These are phyloP conservation scores for Coemansia sp. DNA, from an alignment of 192 early-diverging fungal genomes.

Conservation along the genomic window DNA sequence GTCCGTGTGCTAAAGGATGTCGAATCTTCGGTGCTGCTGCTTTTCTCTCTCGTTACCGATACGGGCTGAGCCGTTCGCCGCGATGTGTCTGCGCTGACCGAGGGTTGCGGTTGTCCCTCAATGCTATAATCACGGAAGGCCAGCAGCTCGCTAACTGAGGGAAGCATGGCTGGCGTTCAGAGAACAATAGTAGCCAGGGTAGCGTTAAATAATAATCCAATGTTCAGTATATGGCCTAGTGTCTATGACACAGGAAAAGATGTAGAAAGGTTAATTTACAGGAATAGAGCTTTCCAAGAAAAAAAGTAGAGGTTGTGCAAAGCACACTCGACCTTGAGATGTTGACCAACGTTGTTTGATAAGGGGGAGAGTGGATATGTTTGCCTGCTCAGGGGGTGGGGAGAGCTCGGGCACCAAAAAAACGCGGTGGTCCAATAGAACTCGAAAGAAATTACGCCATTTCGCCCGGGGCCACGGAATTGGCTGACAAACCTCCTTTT, in stretches of 20 bases:
- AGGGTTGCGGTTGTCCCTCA: not conserved
- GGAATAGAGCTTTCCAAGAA: not conserved
- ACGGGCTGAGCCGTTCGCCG: not conserved
- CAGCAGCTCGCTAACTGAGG: slow-evolving; percentile 47
- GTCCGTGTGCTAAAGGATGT: not conserved
- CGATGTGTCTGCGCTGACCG: not conserved
- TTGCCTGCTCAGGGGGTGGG: slow-evolving; percentile 3
- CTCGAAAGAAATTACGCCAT: not conserved
- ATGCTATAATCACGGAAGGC: slow-evolving; percentile 20
- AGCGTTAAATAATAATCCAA: not conserved
- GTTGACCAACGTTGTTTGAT: not conserved
- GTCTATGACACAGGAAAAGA: not conserved
- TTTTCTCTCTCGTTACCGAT: not conserved
- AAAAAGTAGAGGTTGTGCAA: not conserved
- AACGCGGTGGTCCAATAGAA: slow-evolving; percentile 3
- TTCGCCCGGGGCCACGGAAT: not conserved
- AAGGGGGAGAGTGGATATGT: not conserved
- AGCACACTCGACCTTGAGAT: not conserved
- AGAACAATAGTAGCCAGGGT: not conserved
- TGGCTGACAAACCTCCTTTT: not conserved
- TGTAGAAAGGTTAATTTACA: not conserved
- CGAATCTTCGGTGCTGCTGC: not conserved
- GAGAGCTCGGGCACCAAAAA: not conserved
- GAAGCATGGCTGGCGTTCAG: slow-evolving; percentile 30
- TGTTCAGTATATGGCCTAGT: not conserved